phyloP scores from a whole-genome alignment of 2,329 filamentous ascomycete genomes.

The Colletotrichum costaricense region DNA sequence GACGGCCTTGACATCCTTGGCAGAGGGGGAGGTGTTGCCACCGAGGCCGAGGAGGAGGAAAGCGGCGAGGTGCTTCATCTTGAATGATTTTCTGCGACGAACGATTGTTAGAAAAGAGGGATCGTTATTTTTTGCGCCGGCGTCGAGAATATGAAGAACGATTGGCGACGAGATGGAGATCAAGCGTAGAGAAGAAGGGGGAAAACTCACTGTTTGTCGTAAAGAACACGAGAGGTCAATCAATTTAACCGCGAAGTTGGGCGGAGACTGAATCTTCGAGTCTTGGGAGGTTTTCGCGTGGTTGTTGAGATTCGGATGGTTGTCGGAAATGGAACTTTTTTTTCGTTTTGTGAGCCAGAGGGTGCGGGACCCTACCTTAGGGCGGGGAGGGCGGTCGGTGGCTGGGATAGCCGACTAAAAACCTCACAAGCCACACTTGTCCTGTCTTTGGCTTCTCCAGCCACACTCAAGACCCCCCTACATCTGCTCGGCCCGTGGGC shows the following conservation, averaged over 20 bases:
- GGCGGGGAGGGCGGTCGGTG: constrained; percentile 23
- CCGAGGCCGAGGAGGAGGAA: constrained; percentile 97
- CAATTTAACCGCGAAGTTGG: constrained; percentile 97
- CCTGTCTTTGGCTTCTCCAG: neutral
- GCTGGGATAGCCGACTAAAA: neutral
- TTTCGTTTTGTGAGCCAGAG: constrained; percentile 37
- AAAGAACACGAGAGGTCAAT: constrained; percentile 95
- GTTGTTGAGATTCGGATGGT: constrained; percentile 36
- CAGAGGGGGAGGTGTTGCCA: constrained; percentile 91
- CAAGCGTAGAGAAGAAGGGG: neutral
- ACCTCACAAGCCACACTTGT: constrained; percentile 13
- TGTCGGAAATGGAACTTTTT: constrained; percentile 40
- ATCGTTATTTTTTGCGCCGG: constrained; percentile 34
- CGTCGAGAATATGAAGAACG: constrained; percentile 7
- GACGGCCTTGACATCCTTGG: constrained; percentile 86
- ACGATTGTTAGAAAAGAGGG: constrained; percentile 32
- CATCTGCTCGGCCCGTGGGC: neutral
- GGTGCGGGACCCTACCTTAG: constrained; percentile 36
- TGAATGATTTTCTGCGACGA: constrained; percentile 58
- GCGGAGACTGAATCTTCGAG: constrained; percentile 99
- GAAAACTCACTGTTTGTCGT: constrained; percentile 49
- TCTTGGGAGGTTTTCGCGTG: constrained; percentile 63
- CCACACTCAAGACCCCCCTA: neutral
- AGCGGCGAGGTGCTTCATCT: constrained; percentile 99
- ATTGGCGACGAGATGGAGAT: neutral